A percentile compares a stretch with the other conserved stretches of the same genome.
Conservation (phyloP, 352 stramenopile genomes). For the Phytopythium chamaehyphon region DNA sequence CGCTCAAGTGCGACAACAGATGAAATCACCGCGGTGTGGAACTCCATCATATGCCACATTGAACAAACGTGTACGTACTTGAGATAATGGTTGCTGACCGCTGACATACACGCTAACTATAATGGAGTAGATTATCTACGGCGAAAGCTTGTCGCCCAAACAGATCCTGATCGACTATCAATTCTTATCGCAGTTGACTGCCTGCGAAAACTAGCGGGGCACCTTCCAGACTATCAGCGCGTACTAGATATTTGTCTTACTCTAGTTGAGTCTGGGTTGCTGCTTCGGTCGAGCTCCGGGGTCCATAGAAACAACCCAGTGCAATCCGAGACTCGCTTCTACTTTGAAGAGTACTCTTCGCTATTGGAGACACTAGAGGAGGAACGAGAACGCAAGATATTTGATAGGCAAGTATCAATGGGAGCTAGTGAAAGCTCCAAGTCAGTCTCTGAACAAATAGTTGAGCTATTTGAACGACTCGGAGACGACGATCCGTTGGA, state of each 20-base stretch:
- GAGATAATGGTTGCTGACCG: too few relatives aligned
- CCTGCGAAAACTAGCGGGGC: slow-evolving; percentile 46
- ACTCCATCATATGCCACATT: slow-evolving; percentile 58
- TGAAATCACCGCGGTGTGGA: slow-evolving; percentile 55
- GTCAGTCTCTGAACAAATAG: slow-evolving; percentile 23
- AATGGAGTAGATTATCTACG: slow-evolving; percentile 62
- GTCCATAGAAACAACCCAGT: neutral
- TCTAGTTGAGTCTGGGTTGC: slow-evolving; percentile 52
- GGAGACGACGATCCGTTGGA: slow-evolving; percentile 19
- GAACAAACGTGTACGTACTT: slow-evolving; percentile 56
- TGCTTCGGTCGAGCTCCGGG: slow-evolving; percentile 5
- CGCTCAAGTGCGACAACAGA: slow-evolving; percentile 27
- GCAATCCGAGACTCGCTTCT: slow-evolving; percentile 18
- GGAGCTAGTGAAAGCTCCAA: slow-evolving; percentile 9
- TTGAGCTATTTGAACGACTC: slow-evolving; percentile 24
- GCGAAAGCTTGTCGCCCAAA: slow-evolving; percentile 34
- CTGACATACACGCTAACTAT: too few relatives aligned
- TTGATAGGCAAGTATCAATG: neutral
- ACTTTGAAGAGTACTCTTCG: slow-evolving; percentile 41
- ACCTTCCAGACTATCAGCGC: slow-evolving; percentile 55
- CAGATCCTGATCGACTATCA: slow-evolving; percentile 44
- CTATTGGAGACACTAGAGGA: slow-evolving; percentile 9
- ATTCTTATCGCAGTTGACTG: slow-evolving; percentile 72
- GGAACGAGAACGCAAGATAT: slow-evolving; percentile 4
- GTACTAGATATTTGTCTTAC: slow-evolving; percentile 49